Conservation (phyloP, 148 eudicot species). For the Rhododendron henanense region DNA sequence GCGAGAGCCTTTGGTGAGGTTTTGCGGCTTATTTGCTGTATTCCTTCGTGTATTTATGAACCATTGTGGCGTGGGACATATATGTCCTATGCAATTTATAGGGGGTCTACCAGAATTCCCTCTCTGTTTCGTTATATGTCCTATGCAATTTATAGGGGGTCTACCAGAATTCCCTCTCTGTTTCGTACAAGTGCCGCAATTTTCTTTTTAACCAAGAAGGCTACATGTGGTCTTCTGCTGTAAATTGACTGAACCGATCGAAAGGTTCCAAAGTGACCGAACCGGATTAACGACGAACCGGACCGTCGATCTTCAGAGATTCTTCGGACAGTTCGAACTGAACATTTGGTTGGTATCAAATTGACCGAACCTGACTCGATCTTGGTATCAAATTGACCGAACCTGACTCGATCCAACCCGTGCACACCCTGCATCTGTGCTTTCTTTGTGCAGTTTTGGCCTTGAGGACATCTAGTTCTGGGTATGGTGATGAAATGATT, state of each 20-base stretch:
- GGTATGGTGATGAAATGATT: neutral
- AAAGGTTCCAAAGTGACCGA: neutral
- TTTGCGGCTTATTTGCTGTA: neutral
- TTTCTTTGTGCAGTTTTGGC: neutral
- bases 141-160: neutral
- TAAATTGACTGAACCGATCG: neutral
- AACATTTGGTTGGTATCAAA: neutral
- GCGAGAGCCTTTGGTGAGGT: neutral
- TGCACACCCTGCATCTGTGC: neutral
- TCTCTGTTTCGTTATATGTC: neutral
- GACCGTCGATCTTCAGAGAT: neutral
- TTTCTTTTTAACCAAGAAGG: neutral
- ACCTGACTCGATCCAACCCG: neutral
- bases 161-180: neutral
- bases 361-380: neutral
- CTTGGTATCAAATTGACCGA: neutral
- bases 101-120: neutral
- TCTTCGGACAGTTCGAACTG: neutral
- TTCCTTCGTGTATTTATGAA: neutral
- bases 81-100: neutral
- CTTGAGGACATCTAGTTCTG: neutral
- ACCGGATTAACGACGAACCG: neutral
- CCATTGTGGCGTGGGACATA: neutral
- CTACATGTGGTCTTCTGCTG: neutral
- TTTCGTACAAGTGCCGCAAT: neutral